Percentiles rank a stretch among this genome's conserved stretches.
Evolutionary conservation across 106 monocot genomes (phyloP).

Genomic region (Dendrobium huoshanense): DNA sequence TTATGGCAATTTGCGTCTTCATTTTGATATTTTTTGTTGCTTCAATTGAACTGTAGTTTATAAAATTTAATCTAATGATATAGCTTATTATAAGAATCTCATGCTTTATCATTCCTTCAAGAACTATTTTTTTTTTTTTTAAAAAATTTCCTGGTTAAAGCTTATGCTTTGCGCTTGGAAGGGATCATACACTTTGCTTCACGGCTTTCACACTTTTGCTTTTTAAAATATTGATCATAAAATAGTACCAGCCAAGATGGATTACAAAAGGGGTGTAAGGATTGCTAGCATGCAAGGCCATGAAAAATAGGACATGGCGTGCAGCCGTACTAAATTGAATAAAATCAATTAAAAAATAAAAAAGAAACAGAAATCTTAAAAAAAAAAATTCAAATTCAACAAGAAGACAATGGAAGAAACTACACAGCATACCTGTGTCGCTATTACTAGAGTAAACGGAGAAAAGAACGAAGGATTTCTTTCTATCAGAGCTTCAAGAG

Average conservation of each 20-base stretch:
- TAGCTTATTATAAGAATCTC: neutral
- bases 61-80: neutral
- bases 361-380: neutral
- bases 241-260: too few relatives aligned
- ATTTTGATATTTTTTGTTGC: neutral
- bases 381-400: neutral
- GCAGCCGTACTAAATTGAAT: neutral
- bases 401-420: neutral
- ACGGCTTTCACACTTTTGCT: too few relatives aligned
- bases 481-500: slow-evolving; percentile 72
- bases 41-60: neutral
- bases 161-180: too few relatives aligned
- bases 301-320: neutral
- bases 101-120: too few relatives aligned
- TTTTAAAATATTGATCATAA: too few relatives aligned
- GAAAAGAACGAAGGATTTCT: slow-evolving; percentile 84
- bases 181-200: too few relatives aligned
- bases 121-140: too few relatives aligned
- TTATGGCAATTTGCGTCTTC: neutral
- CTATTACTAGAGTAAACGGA: slow-evolving; percentile 79
- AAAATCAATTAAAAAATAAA: neutral
- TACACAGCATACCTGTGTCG: slow-evolving; percentile 62
- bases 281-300: too few relatives aligned
- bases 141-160: too few relatives aligned
- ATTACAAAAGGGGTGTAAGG: too few relatives aligned